These are phyloP conservation scores for Mycena epipterygia DNA, from an alignment of 768 basidiomycete genomes.

Conservation along the genomic window DNA sequence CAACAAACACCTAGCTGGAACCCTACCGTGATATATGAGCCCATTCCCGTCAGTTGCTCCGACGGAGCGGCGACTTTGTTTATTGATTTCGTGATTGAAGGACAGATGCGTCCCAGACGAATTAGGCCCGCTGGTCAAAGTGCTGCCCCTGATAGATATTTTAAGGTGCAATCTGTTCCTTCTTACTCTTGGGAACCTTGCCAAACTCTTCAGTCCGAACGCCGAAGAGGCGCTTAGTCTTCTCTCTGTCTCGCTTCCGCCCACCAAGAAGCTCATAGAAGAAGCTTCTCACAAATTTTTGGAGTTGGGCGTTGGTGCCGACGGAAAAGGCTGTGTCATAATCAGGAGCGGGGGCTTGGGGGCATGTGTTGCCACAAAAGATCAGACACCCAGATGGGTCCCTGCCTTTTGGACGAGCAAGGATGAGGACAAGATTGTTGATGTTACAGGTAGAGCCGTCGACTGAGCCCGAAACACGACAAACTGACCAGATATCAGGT, in stretches of 20 bases:
- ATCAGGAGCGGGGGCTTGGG: conserved; percentile 84
- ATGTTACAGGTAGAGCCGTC: conserved; percentile 77
- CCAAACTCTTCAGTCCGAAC: conserved; percentile 73
- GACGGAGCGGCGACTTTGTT: background rate
- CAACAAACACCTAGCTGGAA: conserved; percentile 66
- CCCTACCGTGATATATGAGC: conserved; percentile 84
- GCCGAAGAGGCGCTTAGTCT: conserved; percentile 85
- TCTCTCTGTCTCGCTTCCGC: conserved; percentile 65
- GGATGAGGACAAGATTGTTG: conserved; percentile 68
- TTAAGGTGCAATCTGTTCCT: conserved; percentile 69
- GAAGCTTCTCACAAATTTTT: conserved; percentile 75
- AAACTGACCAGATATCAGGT: conserved; percentile 58
- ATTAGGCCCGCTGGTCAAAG: conserved; percentile 71
- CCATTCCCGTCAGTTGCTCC: conserved; percentile 76
- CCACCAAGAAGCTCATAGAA: conserved; percentile 70
- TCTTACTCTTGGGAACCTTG: background rate
- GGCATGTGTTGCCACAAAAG: conserved; percentile 69
- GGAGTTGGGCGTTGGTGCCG: conserved; percentile 66
- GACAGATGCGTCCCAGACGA: conserved; percentile 86
- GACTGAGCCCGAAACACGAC: conserved; percentile 26
- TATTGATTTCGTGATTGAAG: conserved; percentile 49
- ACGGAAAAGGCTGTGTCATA: conserved; percentile 70
- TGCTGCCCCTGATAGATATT: conserved; percentile 72
- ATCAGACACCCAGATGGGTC: conserved; percentile 68
- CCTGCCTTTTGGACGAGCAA: conserved; percentile 78